Percentiles rank a stretch among this genome's conserved stretches.
phyloP scores from a whole-genome alignment of 2,329 filamentous ascomycete genomes.

The Aspergillus fumigatus region DNA sequence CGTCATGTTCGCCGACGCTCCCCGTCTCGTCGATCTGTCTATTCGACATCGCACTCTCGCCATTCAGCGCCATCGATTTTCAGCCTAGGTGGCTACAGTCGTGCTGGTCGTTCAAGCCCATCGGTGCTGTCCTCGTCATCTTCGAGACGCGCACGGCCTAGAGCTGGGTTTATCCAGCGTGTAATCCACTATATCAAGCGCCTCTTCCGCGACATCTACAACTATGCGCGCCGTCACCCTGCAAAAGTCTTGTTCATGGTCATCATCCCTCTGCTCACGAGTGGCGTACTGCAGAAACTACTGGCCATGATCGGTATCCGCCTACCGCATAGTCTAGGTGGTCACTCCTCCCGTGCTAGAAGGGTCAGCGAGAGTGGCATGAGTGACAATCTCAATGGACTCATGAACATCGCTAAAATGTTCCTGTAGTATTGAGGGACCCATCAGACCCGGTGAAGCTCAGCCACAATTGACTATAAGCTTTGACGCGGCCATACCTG shows the following conservation, averaged over 20 bases:
- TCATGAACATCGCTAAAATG: constrained; percentile 36
- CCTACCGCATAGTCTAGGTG: constrained; percentile 54
- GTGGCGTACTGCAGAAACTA: constrained; percentile 73
- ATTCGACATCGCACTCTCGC: constrained; percentile 34
- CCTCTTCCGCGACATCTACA: constrained; percentile 72
- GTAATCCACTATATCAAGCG: constrained; percentile 71
- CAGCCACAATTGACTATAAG: neutral
- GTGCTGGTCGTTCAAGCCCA: constrained; percentile 31
- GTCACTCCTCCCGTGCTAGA: constrained; percentile 23
- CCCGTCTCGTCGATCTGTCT: constrained; percentile 31
- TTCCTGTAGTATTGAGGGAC: constrained; percentile 19
- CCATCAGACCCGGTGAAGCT: neutral
- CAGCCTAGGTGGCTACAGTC: constrained; percentile 34
- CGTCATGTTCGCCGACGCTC: constrained; percentile 33
- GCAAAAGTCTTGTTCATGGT: constrained; percentile 83
- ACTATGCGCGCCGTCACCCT: constrained; percentile 78
- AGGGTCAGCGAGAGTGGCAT: constrained; percentile 24
- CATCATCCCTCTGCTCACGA: constrained; percentile 80
- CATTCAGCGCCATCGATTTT: constrained; percentile 46
- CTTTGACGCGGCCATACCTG: neutral
- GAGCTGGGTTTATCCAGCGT: constrained; percentile 70
- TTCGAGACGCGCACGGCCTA: constrained; percentile 74
- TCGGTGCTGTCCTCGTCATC: constrained; percentile 57
- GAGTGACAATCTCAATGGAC: constrained; percentile 25
- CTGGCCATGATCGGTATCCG: constrained; percentile 74